Conservation (phyloP, 768 basidiomycete species). For the Kwoniella botswanensis region DNA sequence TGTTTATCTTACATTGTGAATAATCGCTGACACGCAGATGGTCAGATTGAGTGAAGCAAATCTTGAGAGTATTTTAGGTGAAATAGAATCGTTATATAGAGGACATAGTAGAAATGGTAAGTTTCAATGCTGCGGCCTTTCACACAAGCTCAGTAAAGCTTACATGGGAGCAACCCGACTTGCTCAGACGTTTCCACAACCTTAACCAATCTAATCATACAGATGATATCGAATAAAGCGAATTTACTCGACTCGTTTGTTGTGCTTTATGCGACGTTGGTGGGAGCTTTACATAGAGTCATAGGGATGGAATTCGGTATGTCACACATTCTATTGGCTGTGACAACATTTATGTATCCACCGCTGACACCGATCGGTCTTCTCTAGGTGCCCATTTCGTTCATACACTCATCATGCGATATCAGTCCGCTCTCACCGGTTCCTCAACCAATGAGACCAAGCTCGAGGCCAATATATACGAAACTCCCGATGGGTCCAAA, state of each 20-base stretch:
- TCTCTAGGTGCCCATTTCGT: slow-evolving; percentile 79
- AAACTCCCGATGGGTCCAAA: slow-evolving; percentile 67
- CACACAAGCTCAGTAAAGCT: too few species aligned
- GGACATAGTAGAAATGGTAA: slow-evolving; percentile 77
- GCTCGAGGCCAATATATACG: slow-evolving; percentile 37
- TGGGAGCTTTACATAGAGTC: slow-evolving; percentile 78
- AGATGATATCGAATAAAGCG: slow-evolving; percentile 78
- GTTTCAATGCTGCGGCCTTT: slow-evolving; percentile 22
- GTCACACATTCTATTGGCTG: slow-evolving; percentile 36
- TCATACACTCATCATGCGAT: slow-evolving; percentile 71
- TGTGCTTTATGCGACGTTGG: slow-evolving; percentile 81
- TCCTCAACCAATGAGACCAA: slow-evolving; percentile 8
- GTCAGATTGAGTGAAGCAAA: slow-evolving; percentile 88
- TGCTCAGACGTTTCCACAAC: slow-evolving; percentile 78
- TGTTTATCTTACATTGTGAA: not conserved
- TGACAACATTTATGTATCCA: not conserved
- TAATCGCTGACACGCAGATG: slow-evolving; percentile 1
- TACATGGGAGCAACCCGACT: not conserved
- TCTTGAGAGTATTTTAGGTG: slow-evolving; percentile 72
- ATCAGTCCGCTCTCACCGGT: slow-evolving; percentile 61
- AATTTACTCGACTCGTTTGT: slow-evolving; percentile 87
- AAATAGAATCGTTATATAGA: slow-evolving; percentile 77
- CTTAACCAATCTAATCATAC: slow-evolving; percentile 74
- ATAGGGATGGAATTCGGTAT: slow-evolving; percentile 87
- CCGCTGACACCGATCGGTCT: not conserved